phyloP scores from a whole-genome alignment of 257 asterid species.

The Dorcoceras hygrometricum region DNA sequence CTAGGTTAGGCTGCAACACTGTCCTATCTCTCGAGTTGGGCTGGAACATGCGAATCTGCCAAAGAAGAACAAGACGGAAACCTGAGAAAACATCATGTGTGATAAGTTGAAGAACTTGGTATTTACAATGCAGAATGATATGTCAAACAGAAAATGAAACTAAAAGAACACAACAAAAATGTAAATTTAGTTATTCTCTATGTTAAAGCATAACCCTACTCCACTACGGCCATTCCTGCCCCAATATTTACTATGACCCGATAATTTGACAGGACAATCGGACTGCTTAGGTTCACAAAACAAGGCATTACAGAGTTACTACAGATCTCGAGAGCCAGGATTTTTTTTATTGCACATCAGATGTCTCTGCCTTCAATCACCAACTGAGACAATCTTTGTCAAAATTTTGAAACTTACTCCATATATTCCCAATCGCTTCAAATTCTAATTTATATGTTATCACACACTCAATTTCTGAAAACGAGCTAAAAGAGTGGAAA shows the following conservation, averaged over 20 bases:
- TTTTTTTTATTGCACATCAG: background rate
- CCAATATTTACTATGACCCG: slow-evolving; percentile 3
- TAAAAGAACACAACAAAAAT: background rate
- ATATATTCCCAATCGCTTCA: background rate
- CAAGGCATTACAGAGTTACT: slow-evolving; percentile 16
- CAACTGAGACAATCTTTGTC: slow-evolving; percentile 12
- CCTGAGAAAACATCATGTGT: background rate
- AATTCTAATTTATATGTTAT: background rate
- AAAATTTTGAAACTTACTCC: background rate
- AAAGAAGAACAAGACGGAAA: slow-evolving; percentile 21
- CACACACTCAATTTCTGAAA: background rate
- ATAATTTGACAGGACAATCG: background rate
- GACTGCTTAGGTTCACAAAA: slow-evolving; percentile 3
- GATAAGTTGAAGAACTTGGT: slow-evolving; percentile 13
- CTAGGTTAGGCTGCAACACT: slow-evolving; percentile 86
- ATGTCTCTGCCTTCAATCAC: slow-evolving; percentile 2
- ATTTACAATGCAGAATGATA: slow-evolving; percentile 11
- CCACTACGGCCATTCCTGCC: slow-evolving; percentile 12
- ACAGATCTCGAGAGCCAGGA: background rate
- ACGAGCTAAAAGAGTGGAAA: slow-evolving; percentile 6
- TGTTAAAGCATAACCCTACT: background rate
- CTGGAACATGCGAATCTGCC: slow-evolving; percentile 95
- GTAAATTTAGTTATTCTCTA: background rate
- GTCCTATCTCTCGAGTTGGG: slow-evolving; percentile 90
- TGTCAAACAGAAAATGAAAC: slow-evolving; percentile 15